Conservation (phyloP, 2,329 filamentous ascomycete species). For the Alternaria gaisen region DNA sequence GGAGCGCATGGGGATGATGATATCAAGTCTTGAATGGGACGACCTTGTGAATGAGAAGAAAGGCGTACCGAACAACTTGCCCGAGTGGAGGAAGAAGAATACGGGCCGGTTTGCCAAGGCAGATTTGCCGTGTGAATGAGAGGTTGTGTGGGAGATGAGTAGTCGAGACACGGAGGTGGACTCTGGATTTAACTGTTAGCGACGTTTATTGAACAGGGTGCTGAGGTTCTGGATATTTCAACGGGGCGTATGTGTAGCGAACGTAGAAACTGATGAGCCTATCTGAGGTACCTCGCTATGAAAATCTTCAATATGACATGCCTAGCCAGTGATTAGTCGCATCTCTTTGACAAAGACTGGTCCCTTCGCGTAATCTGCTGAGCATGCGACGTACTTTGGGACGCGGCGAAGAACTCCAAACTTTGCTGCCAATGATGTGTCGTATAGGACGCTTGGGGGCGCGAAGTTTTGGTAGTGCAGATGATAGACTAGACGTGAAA, state of each 20-base stretch:
- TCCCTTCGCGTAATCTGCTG: background rate
- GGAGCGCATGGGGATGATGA: conserved; percentile 27
- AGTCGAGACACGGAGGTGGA: background rate
- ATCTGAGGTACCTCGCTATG: background rate
- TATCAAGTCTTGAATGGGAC: conserved; percentile 18
- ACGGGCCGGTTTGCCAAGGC: conserved; percentile 23
- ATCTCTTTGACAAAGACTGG: background rate
- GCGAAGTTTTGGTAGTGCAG: background rate
- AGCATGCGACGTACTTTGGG: background rate
- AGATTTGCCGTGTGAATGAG: background rate
- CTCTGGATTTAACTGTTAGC: background rate
- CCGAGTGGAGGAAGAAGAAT: conserved; percentile 32
- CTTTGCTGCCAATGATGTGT: no score
- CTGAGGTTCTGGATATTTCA: background rate
- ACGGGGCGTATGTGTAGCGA: background rate
- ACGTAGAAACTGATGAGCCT: background rate
- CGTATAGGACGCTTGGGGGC: background rate
- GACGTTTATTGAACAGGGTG: background rate
- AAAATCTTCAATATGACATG: no score
- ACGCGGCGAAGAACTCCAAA: background rate
- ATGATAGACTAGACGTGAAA: background rate
- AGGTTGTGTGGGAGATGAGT: no score
- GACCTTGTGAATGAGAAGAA: conserved; percentile 22
- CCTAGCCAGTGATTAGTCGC: no score
- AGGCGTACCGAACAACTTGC: conserved; percentile 25